These are phyloP conservation scores for Salvia miltiorrhiza DNA, from an alignment of 257 asterid genomes.

Conservation along the genomic window DNA sequence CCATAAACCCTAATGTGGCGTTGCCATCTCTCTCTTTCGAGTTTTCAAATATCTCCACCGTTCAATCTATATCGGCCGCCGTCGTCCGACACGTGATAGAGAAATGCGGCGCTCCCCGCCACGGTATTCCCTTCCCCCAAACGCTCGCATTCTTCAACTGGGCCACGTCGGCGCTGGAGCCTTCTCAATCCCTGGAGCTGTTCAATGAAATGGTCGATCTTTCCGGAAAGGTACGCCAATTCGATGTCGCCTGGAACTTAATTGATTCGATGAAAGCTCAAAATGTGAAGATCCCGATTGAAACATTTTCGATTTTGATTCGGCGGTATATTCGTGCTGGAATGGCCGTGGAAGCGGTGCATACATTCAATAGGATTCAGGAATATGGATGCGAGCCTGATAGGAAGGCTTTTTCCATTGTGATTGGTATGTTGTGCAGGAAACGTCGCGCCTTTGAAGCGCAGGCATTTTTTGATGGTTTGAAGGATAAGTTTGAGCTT, in stretches of 20 bases:
- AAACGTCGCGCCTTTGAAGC: slow-evolving; percentile 78
- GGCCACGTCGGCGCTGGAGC: slow-evolving; percentile 32
- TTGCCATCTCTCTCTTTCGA: slow-evolving; percentile 58
- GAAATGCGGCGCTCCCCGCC: slow-evolving; percentile 71
- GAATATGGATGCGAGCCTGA: slow-evolving; percentile 78
- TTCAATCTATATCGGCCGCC: slow-evolving; percentile 37
- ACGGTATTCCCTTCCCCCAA: slow-evolving; percentile 79
- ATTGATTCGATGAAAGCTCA: slow-evolving; percentile 56
- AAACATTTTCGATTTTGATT: slow-evolving; percentile 63
- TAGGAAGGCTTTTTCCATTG: slow-evolving; percentile 51
- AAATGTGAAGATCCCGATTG: slow-evolving; percentile 37
- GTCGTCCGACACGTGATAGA: slow-evolving; percentile 50
- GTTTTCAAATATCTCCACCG: slow-evolving; percentile 42
- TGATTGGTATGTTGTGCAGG: slow-evolving; percentile 61
- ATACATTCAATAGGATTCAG: slow-evolving; percentile 73
- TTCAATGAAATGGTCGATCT: slow-evolving; percentile 72
- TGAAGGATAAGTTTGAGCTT: slow-evolving; percentile 62
- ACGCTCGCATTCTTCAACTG: slow-evolving; percentile 87
- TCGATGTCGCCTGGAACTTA: slow-evolving; percentile 76
- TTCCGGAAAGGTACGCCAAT: slow-evolving; percentile 74
- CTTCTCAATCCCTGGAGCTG: slow-evolving; percentile 25
- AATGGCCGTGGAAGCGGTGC: slow-evolving; percentile 71
- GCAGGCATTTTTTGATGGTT: slow-evolving; percentile 71
- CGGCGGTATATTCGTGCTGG: slow-evolving; percentile 86
- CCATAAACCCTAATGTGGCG: slow-evolving; percentile 49